Evolutionary conservation across 1,139 yeast genomes (phyloP).

Genomic region (Nematodospora anomalae): DNA sequence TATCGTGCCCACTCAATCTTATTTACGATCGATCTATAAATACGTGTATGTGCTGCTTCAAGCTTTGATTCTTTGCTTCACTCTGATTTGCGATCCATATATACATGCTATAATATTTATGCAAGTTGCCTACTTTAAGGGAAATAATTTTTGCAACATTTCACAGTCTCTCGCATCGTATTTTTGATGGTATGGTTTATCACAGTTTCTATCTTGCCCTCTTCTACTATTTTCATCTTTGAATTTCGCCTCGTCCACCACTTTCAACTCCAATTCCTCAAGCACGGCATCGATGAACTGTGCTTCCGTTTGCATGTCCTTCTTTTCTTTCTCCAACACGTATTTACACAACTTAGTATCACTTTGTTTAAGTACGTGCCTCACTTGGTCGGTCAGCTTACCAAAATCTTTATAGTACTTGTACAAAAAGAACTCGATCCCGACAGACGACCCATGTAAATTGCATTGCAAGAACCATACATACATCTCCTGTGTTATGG

Average conservation of each 20-base stretch:
- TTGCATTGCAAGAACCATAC: constrained; percentile 27
- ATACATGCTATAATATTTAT: no score
- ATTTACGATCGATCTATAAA: no score
- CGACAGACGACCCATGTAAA: constrained; percentile 24
- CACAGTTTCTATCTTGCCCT: neutral
- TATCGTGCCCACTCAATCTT: no score
- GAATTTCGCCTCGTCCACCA: neutral
- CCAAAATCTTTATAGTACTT: constrained; percentile 22
- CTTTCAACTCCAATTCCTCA: neutral
- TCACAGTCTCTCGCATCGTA: neutral
- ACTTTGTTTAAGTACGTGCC: neutral
- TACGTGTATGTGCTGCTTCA: no score
- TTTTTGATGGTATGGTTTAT: neutral
- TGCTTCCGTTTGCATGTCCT: no score
- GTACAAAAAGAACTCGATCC: constrained; percentile 30
- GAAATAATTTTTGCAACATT: neutral
- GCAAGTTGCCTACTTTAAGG: neutral
- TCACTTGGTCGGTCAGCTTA: neutral
- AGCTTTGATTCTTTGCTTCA: no score
- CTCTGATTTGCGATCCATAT: no score
- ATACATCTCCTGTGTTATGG: constrained; percentile 20
- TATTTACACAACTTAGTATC: neutral
- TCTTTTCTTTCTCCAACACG: neutral
- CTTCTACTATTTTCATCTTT: neutral
- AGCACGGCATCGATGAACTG: neutral